Conservation (phyloP, 768 basidiomycete species). For the Boletus pseudopeckii region DNA sequence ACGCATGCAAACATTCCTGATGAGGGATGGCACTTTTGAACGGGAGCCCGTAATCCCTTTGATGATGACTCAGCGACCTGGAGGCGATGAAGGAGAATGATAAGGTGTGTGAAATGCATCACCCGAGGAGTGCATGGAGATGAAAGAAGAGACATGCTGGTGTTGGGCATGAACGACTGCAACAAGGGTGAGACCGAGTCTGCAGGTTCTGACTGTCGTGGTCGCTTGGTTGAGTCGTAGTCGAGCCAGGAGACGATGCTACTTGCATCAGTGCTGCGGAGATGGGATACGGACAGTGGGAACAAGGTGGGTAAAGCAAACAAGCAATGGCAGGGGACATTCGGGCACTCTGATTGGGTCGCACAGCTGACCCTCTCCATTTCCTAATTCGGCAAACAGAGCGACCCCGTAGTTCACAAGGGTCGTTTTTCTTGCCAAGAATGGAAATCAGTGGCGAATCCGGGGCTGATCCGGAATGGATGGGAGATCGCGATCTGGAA, state of each 20-base stretch:
- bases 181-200: no score
- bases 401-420: slow-evolving; percentile 11
- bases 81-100: neutral
- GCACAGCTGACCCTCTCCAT: neutral
- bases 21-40: slow-evolving; percentile 2
- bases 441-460: slow-evolving; percentile 13
- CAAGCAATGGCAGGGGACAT: neutral
- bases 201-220: no score
- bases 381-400: neutral
- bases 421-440: neutral
- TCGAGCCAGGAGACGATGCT: neutral
- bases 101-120: slow-evolving; percentile 11
- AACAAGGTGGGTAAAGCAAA: neutral
- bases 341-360: no score
- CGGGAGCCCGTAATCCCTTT: slow-evolving; percentile 21
- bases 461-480: slow-evolving; percentile 28
- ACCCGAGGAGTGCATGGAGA: slow-evolving; percentile 24
- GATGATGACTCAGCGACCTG: slow-evolving; percentile 10
- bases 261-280: slow-evolving; percentile 19
- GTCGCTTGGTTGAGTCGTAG: no score
- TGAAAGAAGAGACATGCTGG: slow-evolving; percentile 3
- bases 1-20: slow-evolving; percentile 11
- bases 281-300: no score
- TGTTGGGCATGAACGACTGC: neutral
- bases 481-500: slow-evolving; percentile 13